Conservation (phyloP, 1,284 basidiomycete species). For the Ustilago trichophora region DNA sequence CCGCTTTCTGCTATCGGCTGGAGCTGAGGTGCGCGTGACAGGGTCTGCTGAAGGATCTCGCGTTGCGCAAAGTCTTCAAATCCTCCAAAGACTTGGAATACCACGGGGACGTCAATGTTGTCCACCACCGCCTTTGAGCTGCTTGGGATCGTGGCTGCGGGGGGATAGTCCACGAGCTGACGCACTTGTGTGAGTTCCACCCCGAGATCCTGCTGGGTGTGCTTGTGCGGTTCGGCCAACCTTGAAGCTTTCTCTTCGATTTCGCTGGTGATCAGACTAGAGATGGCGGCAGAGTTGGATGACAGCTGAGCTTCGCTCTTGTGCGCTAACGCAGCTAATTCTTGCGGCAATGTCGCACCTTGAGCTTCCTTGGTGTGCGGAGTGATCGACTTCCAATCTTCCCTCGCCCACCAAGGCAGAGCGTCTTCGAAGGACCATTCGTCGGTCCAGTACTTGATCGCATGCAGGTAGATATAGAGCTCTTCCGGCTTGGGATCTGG, state of each 20-base stretch:
- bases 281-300: slow-evolving; percentile 16
- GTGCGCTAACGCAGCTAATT: slow-evolving; percentile 11
- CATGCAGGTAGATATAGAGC: slow-evolving; percentile 65
- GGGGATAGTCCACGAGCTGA: slow-evolving; percentile 26
- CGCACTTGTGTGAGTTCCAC: slow-evolving; percentile 18
- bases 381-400: slow-evolving; percentile 44
- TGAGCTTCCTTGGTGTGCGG: too few relatives aligned
- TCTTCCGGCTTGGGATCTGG: slow-evolving; percentile 60
- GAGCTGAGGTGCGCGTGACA: not conserved
- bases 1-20: too few relatives aligned
- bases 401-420: slow-evolving; percentile 64
- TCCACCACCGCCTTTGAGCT: too few relatives aligned
- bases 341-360: slow-evolving; percentile 26
- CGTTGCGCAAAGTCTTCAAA: slow-evolving; percentile 59
- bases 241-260: slow-evolving; percentile 43
- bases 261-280: slow-evolving; percentile 36
- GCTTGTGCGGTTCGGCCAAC: slow-evolving; percentile 35
- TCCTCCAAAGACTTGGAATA: slow-evolving; percentile 44
- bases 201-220: slow-evolving; percentile 19
- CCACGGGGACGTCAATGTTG: slow-evolving; percentile 11
- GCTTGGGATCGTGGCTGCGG: too few relatives aligned
- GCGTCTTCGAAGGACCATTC: slow-evolving; percentile 64
- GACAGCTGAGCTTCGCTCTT: slow-evolving; percentile 20
- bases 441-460: slow-evolving; percentile 66
- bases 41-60: slow-evolving; percentile 49